These are phyloP conservation scores for Pisolithus microcarpus DNA, from an alignment of 768 basidiomycete genomes.

Conservation along the genomic window DNA sequence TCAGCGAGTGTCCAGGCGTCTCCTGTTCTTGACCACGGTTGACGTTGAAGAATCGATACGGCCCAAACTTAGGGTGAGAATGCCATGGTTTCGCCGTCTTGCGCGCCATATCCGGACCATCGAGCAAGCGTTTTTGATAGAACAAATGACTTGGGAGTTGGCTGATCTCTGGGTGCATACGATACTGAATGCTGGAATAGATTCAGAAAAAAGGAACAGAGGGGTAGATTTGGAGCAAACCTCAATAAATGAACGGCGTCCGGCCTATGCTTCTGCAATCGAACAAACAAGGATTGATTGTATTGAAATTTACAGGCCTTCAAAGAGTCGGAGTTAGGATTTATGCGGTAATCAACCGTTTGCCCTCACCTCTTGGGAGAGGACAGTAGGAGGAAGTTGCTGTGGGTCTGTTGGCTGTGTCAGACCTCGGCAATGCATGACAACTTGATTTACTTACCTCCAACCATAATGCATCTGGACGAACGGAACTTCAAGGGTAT, in stretches of 20 bases:
- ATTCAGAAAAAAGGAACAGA: background rate
- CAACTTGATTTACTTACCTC: constrained; percentile 42
- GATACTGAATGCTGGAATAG: constrained; percentile 83
- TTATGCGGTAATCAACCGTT: constrained; percentile 24
- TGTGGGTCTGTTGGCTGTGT: constrained; percentile 53
- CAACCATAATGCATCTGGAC: constrained; percentile 85
- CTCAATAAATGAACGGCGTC: constrained; percentile 89
- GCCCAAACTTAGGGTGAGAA: constrained; percentile 61
- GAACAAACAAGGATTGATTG: constrained; percentile 88
- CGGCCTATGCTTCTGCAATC: constrained; percentile 71
- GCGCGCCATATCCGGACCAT: constrained; percentile 82
- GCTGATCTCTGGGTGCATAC: constrained; percentile 98
- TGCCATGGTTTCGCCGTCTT: constrained; percentile 91
- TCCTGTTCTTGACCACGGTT: constrained; percentile 52
- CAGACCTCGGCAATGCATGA: background rate
- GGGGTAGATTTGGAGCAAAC: constrained; percentile 32
- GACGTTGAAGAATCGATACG: constrained; percentile 88
- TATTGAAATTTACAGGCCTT: constrained; percentile 70
- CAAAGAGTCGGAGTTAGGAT: constrained; percentile 2
- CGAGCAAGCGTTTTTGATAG: constrained; percentile 70
- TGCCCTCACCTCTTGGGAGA: constrained; percentile 47
- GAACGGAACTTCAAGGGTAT: constrained; percentile 91
- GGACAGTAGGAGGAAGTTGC: constrained; percentile 92
- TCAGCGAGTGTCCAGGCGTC: constrained; percentile 57
- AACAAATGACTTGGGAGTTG: constrained; percentile 82